Base-by-base conservation (phyloP, 1,284 basidiomycete species). In the Chalciporus sp. region DNA sequence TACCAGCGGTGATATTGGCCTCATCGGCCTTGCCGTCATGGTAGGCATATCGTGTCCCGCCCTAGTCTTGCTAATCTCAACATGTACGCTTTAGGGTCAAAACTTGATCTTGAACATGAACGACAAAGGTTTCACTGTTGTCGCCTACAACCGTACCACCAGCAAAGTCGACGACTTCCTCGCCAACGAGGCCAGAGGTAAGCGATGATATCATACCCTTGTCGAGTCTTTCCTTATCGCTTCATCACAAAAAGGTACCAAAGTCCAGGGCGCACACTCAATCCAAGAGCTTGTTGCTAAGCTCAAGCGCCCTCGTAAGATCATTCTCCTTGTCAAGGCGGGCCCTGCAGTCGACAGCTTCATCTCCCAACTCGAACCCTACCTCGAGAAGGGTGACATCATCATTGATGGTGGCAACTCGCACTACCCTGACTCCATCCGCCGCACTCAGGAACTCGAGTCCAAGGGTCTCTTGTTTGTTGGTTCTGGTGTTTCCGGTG, bases 321-420 rank as follows among this genome's bases (percentile, higher is more conserved):
- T 99, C 73, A 88, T 99, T 73, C 85, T 97, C 56, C 92, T 99
- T 70, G 97, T 99, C 77, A 98, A 92, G 76, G 90, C 90, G 49
- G 90, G 90, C 49, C 67, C 77, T 52, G 90, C 90, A 53, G 90
- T 92, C 53, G 90, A 92, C 72, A 79, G 79, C 58, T 92, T 92
- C 74, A 92, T 92, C 70, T 63, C 72, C 20, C 84, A 89, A 70
- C 84, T 92, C 47, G 76, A 77, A 50, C 87, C 89, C 50, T 73
- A 85, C 62, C 85, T 92, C 53, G 89, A 91, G 66, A 60, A 78
- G 55, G 90, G 90, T 59, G 90, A 92, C 77, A 98, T 99, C 80
- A 86, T 99, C 81, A 98, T 99, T 67, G 97, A 99, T 75, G 97
- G 97, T 69, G 96, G 97, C 70, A 99, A 99, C 82, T 98, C 95